Conservation (phyloP, 1,284 basidiomycete genomes). For the Fomitiporia mediterranea region DNA sequence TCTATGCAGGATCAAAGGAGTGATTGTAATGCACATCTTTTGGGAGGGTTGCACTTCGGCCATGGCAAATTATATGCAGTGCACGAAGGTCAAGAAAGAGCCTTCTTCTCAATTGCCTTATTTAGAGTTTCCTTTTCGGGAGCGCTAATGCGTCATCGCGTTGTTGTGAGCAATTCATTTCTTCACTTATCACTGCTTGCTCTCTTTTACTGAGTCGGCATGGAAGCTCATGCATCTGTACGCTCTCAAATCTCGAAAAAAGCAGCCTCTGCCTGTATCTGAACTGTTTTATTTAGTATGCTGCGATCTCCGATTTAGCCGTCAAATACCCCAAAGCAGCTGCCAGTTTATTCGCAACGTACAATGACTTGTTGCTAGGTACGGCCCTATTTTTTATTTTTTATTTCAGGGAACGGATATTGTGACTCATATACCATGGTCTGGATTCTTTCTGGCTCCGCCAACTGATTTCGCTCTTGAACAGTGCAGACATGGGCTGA, state of each 20-base stretch:
- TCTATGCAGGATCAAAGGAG: too few species aligned
- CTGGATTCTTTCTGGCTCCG: background rate
- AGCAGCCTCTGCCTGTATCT: too few species aligned
- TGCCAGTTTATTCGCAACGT: conserved; percentile 52
- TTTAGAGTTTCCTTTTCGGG: too few species aligned
- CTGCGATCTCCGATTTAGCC: conserved; percentile 31
- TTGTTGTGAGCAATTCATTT: too few species aligned
- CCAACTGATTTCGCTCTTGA: conserved; percentile 1
- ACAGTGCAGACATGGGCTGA: conserved; percentile 69
- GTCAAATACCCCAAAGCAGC: conserved; percentile 49
- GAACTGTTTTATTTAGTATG: conserved; percentile 21
- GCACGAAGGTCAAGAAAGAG: too few species aligned
- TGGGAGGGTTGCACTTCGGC: too few species aligned
- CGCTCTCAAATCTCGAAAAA: background rate
- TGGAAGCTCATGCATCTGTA: background rate
- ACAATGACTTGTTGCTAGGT: conserved; percentile 58
- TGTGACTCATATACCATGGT: background rate
- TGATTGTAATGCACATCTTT: too few species aligned
- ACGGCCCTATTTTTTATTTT: conserved; percentile 14
- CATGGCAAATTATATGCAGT: too few species aligned
- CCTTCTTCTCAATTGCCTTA: too few species aligned
- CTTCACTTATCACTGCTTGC: too few species aligned
- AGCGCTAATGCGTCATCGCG: too few species aligned
- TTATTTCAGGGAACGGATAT: background rate
- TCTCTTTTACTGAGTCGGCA: background rate